Percentiles rank a stretch among this genome's conserved stretches.
These are phyloP conservation scores for Aspergillus brunneoviolaceus DNA, from an alignment of 2,329 filamentous ascomycete genomes.

Conservation along the genomic window DNA sequence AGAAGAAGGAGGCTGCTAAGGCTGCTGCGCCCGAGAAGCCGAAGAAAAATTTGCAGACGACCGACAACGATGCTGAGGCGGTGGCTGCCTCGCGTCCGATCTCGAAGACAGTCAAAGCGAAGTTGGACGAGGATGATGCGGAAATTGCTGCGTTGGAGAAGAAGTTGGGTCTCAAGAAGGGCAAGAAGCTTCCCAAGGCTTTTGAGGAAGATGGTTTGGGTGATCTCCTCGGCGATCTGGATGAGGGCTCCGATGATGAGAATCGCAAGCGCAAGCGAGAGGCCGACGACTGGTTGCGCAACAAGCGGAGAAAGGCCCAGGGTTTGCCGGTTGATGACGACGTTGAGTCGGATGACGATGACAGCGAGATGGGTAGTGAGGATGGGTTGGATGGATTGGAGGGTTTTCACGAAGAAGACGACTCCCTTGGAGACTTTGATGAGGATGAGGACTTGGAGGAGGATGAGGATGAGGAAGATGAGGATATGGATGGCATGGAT, in stretches of 20 bases:
- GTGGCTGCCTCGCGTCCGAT: conserved; percentile 30
- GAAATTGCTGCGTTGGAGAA: conserved; percentile 87
- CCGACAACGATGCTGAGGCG: conserved; percentile 24
- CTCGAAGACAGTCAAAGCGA: conserved; percentile 54
- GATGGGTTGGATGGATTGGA: conserved; percentile 36
- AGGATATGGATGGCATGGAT: conserved; percentile 19
- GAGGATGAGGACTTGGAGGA: conserved; percentile 29
- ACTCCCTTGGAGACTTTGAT: conserved; percentile 19
- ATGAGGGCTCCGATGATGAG: conserved; percentile 53
- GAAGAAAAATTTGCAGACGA: conserved; percentile 27
- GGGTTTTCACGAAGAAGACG: conserved; percentile 25
- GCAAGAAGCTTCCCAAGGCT: conserved; percentile 69
- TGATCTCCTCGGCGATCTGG: conserved; percentile 70
- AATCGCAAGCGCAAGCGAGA: conserved; percentile 61
- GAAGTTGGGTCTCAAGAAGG: conserved; percentile 77
- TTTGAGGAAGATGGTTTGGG: conserved; percentile 82
- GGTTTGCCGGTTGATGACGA: conserved; percentile 25
- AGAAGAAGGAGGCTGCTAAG: conserved; percentile 20
- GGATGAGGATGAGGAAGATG: conserved; percentile 38
- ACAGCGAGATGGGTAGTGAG: conserved; percentile 24
- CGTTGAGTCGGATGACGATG: conserved; percentile 28
- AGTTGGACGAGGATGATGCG: conserved; percentile 76
- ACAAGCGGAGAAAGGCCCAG: conserved; percentile 56
- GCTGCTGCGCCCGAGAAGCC: background rate
- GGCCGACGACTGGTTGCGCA: conserved; percentile 59